phyloP scores from a whole-genome alignment of 2,329 filamentous ascomycete species.

The Cadophora malorum region DNA sequence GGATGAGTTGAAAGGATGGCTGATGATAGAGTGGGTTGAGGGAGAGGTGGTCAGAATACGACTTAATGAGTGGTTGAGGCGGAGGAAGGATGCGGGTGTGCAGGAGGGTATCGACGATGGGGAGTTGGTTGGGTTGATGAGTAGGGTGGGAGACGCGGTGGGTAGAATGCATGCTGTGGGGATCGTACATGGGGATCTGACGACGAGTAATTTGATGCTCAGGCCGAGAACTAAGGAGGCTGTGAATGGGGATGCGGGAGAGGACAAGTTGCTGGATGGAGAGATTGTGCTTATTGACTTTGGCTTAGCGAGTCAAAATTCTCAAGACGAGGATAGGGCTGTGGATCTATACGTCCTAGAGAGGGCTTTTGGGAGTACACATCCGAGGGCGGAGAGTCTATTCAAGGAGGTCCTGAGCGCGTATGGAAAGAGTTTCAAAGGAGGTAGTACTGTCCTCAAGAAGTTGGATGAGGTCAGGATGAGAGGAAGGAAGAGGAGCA shows the following conservation, averaged over 20 bases:
- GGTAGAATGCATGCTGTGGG: conserved; percentile 82
- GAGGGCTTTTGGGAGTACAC: conserved; percentile 91
- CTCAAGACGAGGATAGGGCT: conserved; percentile 88
- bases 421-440: conserved; percentile 78
- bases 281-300: conserved; percentile 94
- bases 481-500: conserved; percentile 94
- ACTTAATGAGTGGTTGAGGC: conserved; percentile 72
- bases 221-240: conserved; percentile 43
- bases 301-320: conserved; percentile 81
- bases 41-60: conserved; percentile 73
- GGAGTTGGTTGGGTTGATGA: conserved; percentile 68
- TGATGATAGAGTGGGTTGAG: conserved; percentile 85
- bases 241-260: conserved; percentile 34
- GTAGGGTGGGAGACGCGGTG: conserved; percentile 72
- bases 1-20: conserved; percentile 69
- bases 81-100: conserved; percentile 40
- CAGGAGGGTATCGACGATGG: conserved; percentile 52
- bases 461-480: conserved; percentile 90
- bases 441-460: conserved; percentile 75
- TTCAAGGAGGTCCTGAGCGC: conserved; percentile 76
- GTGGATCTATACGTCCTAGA: conserved; percentile 97
- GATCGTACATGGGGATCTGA: conserved; percentile 92
- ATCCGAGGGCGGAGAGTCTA: conserved; percentile 81
- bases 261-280: conserved; percentile 58
- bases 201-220: conserved; percentile 96